Percentiles rank a stretch among this genome's conserved stretches.
Evolutionary conservation across 2,329 filamentous ascomycete species (phyloP).

Genomic region (Lecanosticta acicola): DNA sequence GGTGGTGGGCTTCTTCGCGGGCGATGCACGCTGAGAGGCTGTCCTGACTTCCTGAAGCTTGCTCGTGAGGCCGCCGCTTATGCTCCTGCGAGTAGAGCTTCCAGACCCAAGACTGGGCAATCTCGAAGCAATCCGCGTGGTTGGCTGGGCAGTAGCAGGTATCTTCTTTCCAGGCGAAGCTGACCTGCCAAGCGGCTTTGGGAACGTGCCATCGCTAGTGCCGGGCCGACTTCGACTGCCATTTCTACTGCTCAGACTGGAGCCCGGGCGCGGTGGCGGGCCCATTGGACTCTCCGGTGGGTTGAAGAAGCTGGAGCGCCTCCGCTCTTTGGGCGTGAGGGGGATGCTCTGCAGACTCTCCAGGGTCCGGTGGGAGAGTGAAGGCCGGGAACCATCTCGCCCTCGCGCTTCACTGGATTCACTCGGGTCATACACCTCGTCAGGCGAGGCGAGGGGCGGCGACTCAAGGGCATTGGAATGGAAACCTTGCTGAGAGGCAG

Average conservation of each 20-base stretch:
- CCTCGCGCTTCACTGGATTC: constrained; percentile 13
- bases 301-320: constrained; percentile 68
- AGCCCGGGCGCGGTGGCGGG: constrained; percentile 58
- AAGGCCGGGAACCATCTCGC: constrained; percentile 45
- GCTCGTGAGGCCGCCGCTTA: constrained; percentile 23
- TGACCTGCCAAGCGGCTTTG: constrained; percentile 22
- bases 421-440: constrained; percentile 13
- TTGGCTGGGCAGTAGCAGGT: constrained; percentile 32
- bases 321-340: constrained; percentile 65
- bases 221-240: constrained; percentile 44
- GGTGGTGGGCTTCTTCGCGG: constrained; percentile 12
- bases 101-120: constrained; percentile 24
- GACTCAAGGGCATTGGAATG: constrained; percentile 22
- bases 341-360: constrained; percentile 76
- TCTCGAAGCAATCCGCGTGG: constrained; percentile 17
- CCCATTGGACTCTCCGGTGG: constrained; percentile 52
- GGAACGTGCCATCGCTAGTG: constrained; percentile 39
- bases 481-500: constrained; percentile 37
- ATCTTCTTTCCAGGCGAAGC: constrained; percentile 34
- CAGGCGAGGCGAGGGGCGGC: constrained; percentile 13
- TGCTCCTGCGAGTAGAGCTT: constrained; percentile 20
- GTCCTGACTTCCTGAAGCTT: constrained; percentile 20
- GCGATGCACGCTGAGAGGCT: constrained; percentile 11
- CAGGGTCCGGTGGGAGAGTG: constrained; percentile 76
- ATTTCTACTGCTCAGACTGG: constrained; percentile 53